These are phyloP conservation scores for Aspergillus quadricinctus DNA, from an alignment of 2,329 filamentous ascomycete species.

Conservation along the genomic window DNA sequence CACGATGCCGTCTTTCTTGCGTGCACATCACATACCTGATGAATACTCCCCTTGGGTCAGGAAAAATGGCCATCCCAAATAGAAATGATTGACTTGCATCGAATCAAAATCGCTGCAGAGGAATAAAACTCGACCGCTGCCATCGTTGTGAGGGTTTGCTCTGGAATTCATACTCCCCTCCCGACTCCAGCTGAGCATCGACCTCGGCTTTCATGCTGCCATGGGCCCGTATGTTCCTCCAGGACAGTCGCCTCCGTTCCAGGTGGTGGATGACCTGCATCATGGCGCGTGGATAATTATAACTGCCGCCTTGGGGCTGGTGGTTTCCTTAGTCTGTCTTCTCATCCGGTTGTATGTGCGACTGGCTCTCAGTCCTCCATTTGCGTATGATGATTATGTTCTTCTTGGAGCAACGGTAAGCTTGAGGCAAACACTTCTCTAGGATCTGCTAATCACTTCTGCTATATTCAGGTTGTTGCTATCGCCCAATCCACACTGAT, in stretches of 20 bases:
- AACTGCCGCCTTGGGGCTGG: constrained; percentile 34
- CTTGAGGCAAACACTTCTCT: too few relatives aligned
- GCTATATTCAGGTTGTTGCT: constrained; percentile 21
- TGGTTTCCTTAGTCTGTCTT: constrained; percentile 32
- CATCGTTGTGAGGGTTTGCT: background rate
- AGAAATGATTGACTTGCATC: background rate
- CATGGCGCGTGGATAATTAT: constrained; percentile 39
- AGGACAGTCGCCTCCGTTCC: constrained; percentile 33
- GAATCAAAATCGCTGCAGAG: background rate
- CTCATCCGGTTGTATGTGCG: constrained; percentile 36
- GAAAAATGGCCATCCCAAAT: background rate
- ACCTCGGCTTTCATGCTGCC: constrained; percentile 4
- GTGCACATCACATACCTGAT: background rate
- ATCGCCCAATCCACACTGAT: constrained; percentile 29
- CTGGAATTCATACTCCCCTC: background rate
- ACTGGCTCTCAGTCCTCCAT: constrained; percentile 27
- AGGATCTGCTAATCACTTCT: background rate
- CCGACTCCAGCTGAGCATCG: background rate
- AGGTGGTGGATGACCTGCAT: constrained; percentile 37
- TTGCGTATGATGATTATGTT: constrained; percentile 32
- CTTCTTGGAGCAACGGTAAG: constrained; percentile 31
- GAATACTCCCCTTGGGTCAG: background rate
- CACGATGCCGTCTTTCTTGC: background rate
- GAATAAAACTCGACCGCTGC: background rate
- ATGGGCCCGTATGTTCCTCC: constrained; percentile 30